These are phyloP conservation scores for Geotrichum aggregatum DNA, from an alignment of 1,139 yeast species.

Conservation along the genomic window DNA sequence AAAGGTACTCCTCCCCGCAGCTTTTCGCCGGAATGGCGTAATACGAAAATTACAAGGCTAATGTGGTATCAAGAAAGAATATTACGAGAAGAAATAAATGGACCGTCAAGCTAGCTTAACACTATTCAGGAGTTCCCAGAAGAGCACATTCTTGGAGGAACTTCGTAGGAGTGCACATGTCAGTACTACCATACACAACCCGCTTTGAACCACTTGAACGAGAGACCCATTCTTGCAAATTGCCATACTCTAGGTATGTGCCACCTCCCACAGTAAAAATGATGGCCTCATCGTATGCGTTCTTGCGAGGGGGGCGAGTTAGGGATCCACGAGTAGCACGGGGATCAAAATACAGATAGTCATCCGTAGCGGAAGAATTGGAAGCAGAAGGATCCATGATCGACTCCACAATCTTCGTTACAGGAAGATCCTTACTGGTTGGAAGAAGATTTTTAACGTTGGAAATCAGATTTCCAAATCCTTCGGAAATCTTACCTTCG, in stretches of 20 bases:
- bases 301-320: slow-evolving; percentile 83
- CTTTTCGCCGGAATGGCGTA: no score
- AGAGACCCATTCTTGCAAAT: slow-evolving; percentile 82
- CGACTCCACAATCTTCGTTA: slow-evolving; percentile 86
- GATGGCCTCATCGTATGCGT: slow-evolving; percentile 70
- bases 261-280: slow-evolving; percentile 98
- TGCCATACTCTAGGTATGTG: slow-evolving; percentile 87
- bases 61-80: no score
- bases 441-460: slow-evolving; percentile 86
- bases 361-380: slow-evolving; percentile 56
- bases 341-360: slow-evolving; percentile 87
- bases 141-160: slow-evolving; percentile 70
- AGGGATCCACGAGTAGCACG: slow-evolving; percentile 80
- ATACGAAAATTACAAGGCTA: not conserved
- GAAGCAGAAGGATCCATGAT: slow-evolving; percentile 75
- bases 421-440: slow-evolving; percentile 79
- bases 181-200: slow-evolving; percentile 85
- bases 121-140: slow-evolving; percentile 42
- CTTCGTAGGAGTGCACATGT: slow-evolving; percentile 67
- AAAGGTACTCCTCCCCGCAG: no score
- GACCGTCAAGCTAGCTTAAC: no score
- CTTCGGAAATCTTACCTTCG: slow-evolving; percentile 65
- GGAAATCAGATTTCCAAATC: slow-evolving; percentile 82
- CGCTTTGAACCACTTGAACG: slow-evolving; percentile 39
- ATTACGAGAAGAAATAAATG: not conserved